Percentiles rank a stretch among this genome's conserved stretches.
phyloP scores from a whole-genome alignment of 805 yeast genomes.

The Zygosaccharomyces gambellarensis region DNA sequence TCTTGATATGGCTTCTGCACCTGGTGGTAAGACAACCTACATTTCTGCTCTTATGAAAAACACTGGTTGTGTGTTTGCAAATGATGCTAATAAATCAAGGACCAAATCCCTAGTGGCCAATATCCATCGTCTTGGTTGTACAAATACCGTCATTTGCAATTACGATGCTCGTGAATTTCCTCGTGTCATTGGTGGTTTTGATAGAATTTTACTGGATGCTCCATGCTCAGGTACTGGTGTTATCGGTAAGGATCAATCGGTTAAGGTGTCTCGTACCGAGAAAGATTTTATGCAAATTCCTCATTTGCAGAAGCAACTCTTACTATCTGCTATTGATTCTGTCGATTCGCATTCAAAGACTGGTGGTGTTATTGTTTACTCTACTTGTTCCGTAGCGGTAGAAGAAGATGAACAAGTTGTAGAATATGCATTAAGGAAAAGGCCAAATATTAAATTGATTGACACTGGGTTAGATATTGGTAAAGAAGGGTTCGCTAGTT shows the following conservation, averaged over 20 bases:
- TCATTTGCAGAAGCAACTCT: constrained; percentile 88
- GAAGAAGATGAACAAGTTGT: constrained; percentile 98
- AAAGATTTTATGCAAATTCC: constrained; percentile 96
- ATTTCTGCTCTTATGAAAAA: constrained; percentile 95
- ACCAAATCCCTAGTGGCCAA: constrained; percentile 95
- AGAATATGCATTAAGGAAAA: constrained; percentile 92
- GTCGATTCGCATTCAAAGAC: constrained; percentile 89
- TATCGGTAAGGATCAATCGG: constrained; percentile 93
- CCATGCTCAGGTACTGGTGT: constrained; percentile 99
- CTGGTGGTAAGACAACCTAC: constrained; percentile 98
- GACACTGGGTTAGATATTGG: constrained; percentile 92
- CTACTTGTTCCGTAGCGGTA: constrained; percentile 97
- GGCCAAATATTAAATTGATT: constrained; percentile 93
- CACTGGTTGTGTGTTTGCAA: constrained; percentile 95
- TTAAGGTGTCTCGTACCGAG: constrained; percentile 88
- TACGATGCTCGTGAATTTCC: constrained; percentile 99
- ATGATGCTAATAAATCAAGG: constrained; percentile 94
- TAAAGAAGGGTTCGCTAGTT: constrained; percentile 90
- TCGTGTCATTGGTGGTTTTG: constrained; percentile 96
- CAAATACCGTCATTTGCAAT: constrained; percentile 92
- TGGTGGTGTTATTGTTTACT: constrained; percentile 92
- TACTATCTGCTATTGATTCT: constrained; percentile 93
- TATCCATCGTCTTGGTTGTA: constrained; percentile 94
- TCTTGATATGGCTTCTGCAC: constrained; percentile 99
- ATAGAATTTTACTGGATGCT: constrained; percentile 90